Conservation (phyloP, 257 asterid genomes). For the Coffea eugenioides region DNA sequence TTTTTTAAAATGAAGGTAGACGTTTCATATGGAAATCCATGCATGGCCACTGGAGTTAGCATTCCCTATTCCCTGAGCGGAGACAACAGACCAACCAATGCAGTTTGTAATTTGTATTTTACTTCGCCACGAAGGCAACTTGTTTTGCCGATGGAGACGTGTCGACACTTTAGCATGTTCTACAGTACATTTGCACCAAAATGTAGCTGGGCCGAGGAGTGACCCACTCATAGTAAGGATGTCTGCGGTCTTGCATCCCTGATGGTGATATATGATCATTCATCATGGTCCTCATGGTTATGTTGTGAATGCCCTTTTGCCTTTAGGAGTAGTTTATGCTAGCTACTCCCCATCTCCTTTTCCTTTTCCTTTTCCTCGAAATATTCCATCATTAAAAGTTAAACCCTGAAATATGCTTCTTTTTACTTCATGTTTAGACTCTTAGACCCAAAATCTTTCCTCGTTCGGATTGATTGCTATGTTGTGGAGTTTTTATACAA, state of each 20-base stretch:
- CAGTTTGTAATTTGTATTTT: not conserved
- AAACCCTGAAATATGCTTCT: not conserved
- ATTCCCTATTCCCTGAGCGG: not conserved
- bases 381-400: not conserved
- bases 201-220: not conserved
- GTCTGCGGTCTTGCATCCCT: not conserved
- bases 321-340: not conserved
- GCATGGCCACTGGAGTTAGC: no score
- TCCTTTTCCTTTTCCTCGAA: not conserved
- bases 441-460: no score
- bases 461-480: no score
- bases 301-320: not conserved
- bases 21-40: no score
- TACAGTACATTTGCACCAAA: constrained; percentile 1
- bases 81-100: not conserved
- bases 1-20: no score
- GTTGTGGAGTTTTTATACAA: no score
- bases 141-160: constrained; percentile 1
- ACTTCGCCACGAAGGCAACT: constrained; percentile 23
- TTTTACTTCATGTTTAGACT: not conserved
- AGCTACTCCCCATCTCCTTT: no score
- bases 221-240: not conserved
- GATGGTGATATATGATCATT: not conserved
- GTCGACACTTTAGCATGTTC: not conserved
- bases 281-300: not conserved